These are phyloP conservation scores for Epichloe bromicola DNA, from an alignment of 2,329 filamentous ascomycete genomes.

Conservation along the genomic window DNA sequence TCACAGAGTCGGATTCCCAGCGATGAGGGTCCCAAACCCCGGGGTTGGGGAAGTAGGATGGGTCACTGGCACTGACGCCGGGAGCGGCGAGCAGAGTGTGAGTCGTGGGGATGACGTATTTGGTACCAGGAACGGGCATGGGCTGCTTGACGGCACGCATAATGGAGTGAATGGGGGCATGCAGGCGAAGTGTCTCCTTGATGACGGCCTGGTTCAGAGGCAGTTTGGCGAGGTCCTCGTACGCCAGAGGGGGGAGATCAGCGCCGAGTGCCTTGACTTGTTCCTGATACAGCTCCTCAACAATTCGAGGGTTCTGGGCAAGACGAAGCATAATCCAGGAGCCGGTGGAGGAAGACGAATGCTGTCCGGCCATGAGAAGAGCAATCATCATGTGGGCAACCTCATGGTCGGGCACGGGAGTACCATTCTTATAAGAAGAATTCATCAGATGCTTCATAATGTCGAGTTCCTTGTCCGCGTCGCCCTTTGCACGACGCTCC, in stretches of 20 bases:
- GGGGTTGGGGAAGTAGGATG: slow-evolving; percentile 70
- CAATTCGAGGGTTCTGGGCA: slow-evolving; percentile 61
- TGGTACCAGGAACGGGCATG: slow-evolving; percentile 70
- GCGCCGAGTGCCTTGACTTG: slow-evolving; percentile 61
- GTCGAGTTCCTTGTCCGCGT: slow-evolving; percentile 46
- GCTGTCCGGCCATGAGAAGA: slow-evolving; percentile 81
- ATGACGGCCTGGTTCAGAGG: slow-evolving; percentile 73
- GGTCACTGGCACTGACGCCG: slow-evolving; percentile 62
- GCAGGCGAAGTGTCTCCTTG: slow-evolving; percentile 82
- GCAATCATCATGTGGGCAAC: slow-evolving; percentile 92
- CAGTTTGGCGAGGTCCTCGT: slow-evolving; percentile 66
- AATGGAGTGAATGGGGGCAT: slow-evolving; percentile 90
- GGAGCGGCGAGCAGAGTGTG: slow-evolving; percentile 78
- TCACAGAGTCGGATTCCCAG: slow-evolving; percentile 58
- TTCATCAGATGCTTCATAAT: slow-evolving; percentile 90
- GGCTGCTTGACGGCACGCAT: slow-evolving; percentile 84
- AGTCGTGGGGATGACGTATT: slow-evolving; percentile 66
- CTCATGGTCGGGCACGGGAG: slow-evolving; percentile 65
- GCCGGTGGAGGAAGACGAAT: slow-evolving; percentile 73
- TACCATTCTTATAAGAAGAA: slow-evolving; percentile 73
- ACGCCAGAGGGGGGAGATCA: slow-evolving; percentile 61
- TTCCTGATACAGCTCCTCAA: slow-evolving; percentile 73
- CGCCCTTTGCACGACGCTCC: slow-evolving; percentile 44
- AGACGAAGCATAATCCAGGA: slow-evolving; percentile 78
- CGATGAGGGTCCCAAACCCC: slow-evolving; percentile 80